phyloP scores from a whole-genome alignment of 1,284 basidiomycete genomes.

The Laetiporus sulphureus region DNA sequence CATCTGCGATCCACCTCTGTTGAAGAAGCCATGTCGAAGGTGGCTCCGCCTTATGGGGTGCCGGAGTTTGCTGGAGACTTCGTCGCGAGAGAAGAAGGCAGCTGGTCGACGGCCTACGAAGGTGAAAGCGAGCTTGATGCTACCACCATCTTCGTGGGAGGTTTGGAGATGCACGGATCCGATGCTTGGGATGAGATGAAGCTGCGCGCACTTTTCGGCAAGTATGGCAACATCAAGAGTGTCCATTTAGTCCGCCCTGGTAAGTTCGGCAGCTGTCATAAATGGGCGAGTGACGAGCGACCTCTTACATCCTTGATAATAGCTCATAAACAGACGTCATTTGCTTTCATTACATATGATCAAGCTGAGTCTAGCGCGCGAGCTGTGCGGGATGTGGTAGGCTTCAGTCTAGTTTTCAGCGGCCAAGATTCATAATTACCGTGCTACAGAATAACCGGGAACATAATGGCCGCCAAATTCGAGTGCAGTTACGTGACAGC shows the following conservation, averaged over 20 bases:
- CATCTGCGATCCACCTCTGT: too few relatives aligned
- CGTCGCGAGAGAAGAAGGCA: not conserved
- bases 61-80: too few relatives aligned
- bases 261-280: slow-evolving; percentile 26
- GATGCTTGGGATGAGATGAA: slow-evolving; percentile 62
- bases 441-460: slow-evolving; percentile 68
- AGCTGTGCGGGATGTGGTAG: slow-evolving; percentile 58
- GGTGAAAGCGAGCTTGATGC: slow-evolving; percentile 44
- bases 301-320: slow-evolving; percentile 6
- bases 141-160: slow-evolving; percentile 68
- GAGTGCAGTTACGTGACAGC: slow-evolving; percentile 48
- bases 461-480: slow-evolving; percentile 59
- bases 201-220: slow-evolving; percentile 48
- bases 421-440: too few relatives aligned
- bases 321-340: slow-evolving; percentile 59
- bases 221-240: slow-evolving; percentile 56
- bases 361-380: slow-evolving; percentile 50
- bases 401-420: slow-evolving; percentile 8
- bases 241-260: slow-evolving; percentile 60
- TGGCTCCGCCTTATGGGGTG: too few relatives aligned
- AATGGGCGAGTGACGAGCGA: too few relatives aligned
- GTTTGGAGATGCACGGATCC: slow-evolving; percentile 56
- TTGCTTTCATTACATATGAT: slow-evolving; percentile 69
- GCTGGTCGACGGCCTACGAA: too few relatives aligned
- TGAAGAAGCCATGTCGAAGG: too few relatives aligned